These are phyloP conservation scores for Lipomyces starkeyi DNA, from an alignment of 805 yeast genomes.

Conservation along the genomic window DNA sequence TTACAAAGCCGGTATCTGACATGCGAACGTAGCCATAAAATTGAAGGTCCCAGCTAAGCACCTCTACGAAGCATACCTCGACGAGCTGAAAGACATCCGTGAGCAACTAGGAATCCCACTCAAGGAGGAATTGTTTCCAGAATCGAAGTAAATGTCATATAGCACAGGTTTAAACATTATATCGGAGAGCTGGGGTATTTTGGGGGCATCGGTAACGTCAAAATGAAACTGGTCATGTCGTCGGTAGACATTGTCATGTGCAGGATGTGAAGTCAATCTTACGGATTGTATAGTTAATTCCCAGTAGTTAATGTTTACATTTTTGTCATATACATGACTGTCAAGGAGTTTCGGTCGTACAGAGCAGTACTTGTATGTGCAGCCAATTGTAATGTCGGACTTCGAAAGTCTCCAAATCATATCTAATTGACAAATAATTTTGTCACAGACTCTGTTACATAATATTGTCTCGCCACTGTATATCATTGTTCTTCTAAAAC, in stretches of 20 bases:
- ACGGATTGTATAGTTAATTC: not conserved
- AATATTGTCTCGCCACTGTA: too few species aligned
- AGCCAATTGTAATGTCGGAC: not conserved
- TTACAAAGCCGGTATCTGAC: not conserved
- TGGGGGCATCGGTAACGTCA: not conserved
- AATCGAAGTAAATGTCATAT: conserved; percentile 14
- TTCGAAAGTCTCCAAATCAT: not conserved
- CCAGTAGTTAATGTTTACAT: not conserved
- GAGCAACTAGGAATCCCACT: conserved; percentile 86
- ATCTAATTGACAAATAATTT: too few species aligned
- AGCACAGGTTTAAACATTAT: not conserved
- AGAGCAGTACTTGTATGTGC: not conserved
- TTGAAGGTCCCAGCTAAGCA: conserved; percentile 93
- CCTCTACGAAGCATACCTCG: conserved; percentile 95
- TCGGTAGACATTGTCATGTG: not conserved
- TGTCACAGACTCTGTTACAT: too few species aligned
- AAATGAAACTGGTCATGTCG: not conserved
- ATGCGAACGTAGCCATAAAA: conserved; percentile 56
- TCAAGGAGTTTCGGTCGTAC: not conserved
- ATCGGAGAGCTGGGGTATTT: not conserved
- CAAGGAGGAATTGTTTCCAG: conserved; percentile 83
- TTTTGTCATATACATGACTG: not conserved
- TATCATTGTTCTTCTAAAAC: too few species aligned
- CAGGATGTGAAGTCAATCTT: not conserved
- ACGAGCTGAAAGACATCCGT: conserved; percentile 89